Evolutionary conservation across 208 protist genomes (phyloP).

Genomic region (Crithidia acanthocephali): DNA sequence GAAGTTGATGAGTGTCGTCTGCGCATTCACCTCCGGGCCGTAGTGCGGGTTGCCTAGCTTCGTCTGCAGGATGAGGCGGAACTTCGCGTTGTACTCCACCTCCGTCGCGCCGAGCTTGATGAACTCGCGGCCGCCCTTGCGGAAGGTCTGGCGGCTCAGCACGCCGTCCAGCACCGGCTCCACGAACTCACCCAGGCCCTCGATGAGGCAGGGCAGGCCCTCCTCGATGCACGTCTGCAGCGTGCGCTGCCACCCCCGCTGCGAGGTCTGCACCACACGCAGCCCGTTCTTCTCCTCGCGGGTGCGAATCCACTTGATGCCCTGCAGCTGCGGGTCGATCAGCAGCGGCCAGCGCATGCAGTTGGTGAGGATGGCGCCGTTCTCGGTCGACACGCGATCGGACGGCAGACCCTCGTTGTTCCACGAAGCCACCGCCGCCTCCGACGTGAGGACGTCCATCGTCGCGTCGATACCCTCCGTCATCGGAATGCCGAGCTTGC

Average conservation of each 20-base stretch:
- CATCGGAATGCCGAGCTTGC: conserved; percentile 93
- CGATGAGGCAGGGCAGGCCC: conserved; percentile 94
- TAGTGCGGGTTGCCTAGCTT: conserved; percentile 99
- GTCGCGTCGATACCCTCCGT: conserved; percentile 94
- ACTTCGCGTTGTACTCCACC: conserved; percentile 96
- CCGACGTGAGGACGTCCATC: conserved; percentile 91
- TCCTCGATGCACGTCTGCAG: conserved; percentile 95
- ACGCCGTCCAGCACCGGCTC: conserved; percentile 98
- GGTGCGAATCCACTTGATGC: conserved; percentile 97
- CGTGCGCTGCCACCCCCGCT: conserved; percentile 91
- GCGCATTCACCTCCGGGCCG: conserved; percentile 98
- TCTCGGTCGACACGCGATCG: conserved; percentile 97
- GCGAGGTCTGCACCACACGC: conserved; percentile 92
- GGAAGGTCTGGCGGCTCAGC: conserved; percentile 95
- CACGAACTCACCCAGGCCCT: conserved; percentile 96
- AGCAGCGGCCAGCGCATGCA: conserved; percentile 98
- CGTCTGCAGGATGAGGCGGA: conserved; percentile 98
- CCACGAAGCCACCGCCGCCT: conserved; percentile 95
- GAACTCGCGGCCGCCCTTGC: conserved; percentile 89
- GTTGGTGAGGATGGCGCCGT: conserved; percentile 96
- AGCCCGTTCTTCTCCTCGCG: conserved; percentile 95
- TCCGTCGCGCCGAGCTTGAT: conserved; percentile 98
- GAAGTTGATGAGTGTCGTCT: conserved; percentile 99
- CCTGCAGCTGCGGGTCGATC: conserved; percentile 99
- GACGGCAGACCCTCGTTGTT: conserved; percentile 98